Percentiles rank a stretch among this genome's conserved stretches.
These are phyloP conservation scores for Fusarium brevicatenulatum DNA, from an alignment of 2,329 filamentous ascomycete species.

Conservation along the genomic window DNA sequence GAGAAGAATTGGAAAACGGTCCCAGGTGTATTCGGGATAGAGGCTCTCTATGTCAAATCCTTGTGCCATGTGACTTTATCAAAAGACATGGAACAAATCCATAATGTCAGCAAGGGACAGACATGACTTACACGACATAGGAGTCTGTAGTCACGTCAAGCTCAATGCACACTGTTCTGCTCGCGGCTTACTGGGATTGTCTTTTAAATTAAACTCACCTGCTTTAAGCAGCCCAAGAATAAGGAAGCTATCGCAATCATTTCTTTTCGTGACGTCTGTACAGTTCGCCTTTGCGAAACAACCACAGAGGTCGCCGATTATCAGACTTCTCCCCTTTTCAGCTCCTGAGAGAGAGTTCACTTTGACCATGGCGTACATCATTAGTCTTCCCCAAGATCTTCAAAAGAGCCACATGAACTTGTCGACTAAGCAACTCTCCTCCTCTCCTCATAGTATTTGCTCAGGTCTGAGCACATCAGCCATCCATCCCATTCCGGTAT, in stretches of 20 bases:
- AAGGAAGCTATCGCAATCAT: background rate
- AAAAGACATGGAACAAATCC: background rate
- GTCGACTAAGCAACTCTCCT: background rate
- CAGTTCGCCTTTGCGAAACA: background rate
- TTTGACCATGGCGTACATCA: background rate
- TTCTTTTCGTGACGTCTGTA: too few species aligned
- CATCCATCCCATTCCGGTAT: background rate
- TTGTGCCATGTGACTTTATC: fast-evolving
- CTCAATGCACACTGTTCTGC: background rate
- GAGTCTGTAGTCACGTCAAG: background rate
- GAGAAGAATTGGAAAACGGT: fast-evolving
- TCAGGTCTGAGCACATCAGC: background rate
- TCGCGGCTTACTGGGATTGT: background rate
- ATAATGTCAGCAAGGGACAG: background rate
- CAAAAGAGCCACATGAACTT: background rate
- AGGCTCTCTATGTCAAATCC: background rate
- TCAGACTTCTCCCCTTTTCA: fast-evolving
- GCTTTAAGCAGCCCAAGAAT: too few species aligned
- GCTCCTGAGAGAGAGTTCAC: background rate
- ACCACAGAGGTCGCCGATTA: background rate
- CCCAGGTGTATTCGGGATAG: fast-evolving
- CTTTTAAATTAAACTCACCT: too few species aligned
- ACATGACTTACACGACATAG: background rate
- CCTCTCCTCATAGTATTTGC: background rate
- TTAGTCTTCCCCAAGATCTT: fast-evolving